phyloP scores from a whole-genome alignment of 2,329 filamentous ascomycete genomes.

The Penicillium sp. region DNA sequence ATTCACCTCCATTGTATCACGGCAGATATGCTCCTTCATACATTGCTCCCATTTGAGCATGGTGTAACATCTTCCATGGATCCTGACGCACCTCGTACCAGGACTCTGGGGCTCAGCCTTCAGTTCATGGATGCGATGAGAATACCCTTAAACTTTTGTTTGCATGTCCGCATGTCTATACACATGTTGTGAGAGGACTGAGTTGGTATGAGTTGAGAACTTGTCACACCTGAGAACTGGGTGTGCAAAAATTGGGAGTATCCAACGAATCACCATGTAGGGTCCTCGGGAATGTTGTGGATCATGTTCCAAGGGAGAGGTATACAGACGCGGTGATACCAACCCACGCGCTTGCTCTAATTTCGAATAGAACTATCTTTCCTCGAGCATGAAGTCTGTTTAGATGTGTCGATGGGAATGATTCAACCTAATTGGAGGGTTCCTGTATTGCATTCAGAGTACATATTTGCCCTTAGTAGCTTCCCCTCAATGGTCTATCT shows the following conservation, averaged over 20 bases:
- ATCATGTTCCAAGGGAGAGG: not conserved
- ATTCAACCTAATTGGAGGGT: not conserved
- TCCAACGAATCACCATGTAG: not conserved
- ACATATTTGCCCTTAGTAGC: constrained; percentile 3
- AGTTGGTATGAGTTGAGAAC: not conserved
- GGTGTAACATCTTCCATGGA: constrained; percentile 5
- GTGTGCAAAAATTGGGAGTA: not conserved
- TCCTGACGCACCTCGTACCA: constrained; percentile 3
- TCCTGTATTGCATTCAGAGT: not conserved
- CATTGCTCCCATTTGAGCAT: not conserved
- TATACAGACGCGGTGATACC: constrained; percentile 4
- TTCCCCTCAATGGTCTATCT: not conserved
- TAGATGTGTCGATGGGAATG: not conserved
- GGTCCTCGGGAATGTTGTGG: not conserved
- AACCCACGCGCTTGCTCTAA: constrained; percentile 7
- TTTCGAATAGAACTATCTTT: constrained; percentile 3
- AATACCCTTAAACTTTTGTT: not conserved
- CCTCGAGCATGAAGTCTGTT: constrained; percentile 2
- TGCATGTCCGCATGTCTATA: constrained; percentile 6
- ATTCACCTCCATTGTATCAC: not conserved
- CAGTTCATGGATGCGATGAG: not conserved
- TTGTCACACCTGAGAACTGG: not conserved
- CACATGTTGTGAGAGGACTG: not conserved
- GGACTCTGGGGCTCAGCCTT: constrained; percentile 7
- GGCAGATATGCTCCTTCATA: not conserved